These are phyloP conservation scores for Nicotiana undulata DNA, from an alignment of 257 asterid genomes.

Conservation along the genomic window DNA sequence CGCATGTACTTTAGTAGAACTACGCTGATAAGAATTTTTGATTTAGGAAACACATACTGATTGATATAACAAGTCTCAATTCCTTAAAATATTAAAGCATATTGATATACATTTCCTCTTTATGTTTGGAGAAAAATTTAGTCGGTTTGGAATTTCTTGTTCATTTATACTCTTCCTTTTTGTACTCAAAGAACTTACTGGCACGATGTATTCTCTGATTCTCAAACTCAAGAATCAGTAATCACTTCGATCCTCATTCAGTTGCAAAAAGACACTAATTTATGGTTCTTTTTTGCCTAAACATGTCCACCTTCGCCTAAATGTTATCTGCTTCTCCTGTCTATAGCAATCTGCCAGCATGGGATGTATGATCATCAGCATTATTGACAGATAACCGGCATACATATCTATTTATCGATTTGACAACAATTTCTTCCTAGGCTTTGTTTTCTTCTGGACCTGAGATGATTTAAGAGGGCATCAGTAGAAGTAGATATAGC, in stretches of 20 bases:
- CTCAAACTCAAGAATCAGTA: neutral
- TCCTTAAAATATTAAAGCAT: neutral
- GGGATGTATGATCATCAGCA: neutral
- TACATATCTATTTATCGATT: neutral
- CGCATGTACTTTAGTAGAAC: neutral
- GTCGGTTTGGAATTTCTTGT: neutral
- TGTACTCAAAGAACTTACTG: neutral
- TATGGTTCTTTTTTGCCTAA: neutral
- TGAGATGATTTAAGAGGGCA: neutral
- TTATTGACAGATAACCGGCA: too few relatives aligned
- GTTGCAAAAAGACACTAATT: neutral
- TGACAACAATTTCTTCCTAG: neutral
- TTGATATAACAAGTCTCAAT: neutral
- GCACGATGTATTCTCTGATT: neutral
- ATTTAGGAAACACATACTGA: neutral
- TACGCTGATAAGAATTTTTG: neutral
- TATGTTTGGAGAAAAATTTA: neutral
- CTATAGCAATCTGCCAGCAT: neutral
- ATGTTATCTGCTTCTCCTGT: neutral
- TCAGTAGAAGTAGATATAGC: neutral
- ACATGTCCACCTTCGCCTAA: neutral
- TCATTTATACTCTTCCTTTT: neutral
- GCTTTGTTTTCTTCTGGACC: neutral
- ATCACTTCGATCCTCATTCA: neutral
- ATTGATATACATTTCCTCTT: neutral